These are phyloP conservation scores for Symbiodinium pilosum DNA, from an alignment of 73 alveolate genomes.

Conservation along the genomic window DNA sequence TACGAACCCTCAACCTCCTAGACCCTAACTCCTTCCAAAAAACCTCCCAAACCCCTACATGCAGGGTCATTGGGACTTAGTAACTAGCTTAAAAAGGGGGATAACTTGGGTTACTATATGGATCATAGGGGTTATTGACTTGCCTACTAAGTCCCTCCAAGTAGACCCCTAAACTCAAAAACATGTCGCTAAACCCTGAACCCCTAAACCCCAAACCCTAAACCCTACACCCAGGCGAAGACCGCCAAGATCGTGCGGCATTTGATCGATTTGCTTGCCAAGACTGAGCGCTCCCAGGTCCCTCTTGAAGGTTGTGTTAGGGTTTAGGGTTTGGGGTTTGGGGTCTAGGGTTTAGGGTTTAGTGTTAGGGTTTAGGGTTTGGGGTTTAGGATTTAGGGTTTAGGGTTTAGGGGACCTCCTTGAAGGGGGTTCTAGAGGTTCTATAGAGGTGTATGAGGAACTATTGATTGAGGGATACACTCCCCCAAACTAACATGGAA, in stretches of 20 bases:
- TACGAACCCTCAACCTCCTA: background rate
- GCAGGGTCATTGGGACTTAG: background rate
- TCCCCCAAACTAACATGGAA: no score
- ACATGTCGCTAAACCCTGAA: background rate
- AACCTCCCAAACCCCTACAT: background rate
- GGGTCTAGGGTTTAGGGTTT: no score
- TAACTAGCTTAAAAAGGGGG: background rate
- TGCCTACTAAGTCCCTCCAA: no score
- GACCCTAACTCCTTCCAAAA: background rate
- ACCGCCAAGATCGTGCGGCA: slow-evolving; percentile 97
- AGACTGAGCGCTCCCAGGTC: slow-evolving; percentile 95
- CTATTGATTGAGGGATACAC: no score
- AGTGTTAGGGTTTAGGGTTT: background rate
- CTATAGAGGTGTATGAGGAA: no score
- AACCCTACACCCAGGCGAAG: slow-evolving; percentile 91
- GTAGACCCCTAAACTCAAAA: no score
- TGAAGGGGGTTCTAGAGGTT: no score
- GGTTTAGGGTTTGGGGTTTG: no score
- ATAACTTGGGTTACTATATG: no score
- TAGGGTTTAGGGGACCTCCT: no score
- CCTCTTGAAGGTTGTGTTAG: background rate
- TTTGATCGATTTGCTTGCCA: slow-evolving; percentile 96
- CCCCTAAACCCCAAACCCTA: background rate
- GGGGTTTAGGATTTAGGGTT: background rate
- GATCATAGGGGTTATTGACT: no score